phyloP scores from a whole-genome alignment of 2,329 filamentous ascomycete genomes.

The Paecilomyces dactylethromorphus region DNA sequence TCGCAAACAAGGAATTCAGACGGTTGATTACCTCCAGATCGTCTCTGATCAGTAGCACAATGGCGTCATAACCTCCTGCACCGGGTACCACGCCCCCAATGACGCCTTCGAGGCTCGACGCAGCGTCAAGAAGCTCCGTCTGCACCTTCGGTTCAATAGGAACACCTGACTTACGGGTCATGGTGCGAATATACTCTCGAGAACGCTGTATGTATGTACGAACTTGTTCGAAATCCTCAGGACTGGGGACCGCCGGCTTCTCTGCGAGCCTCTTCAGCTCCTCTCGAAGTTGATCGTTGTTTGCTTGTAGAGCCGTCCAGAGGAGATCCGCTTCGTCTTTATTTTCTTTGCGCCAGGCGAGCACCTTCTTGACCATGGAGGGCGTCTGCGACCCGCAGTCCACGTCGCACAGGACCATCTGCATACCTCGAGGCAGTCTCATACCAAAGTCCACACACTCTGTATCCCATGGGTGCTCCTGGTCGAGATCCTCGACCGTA shows the following conservation, averaged over 20 bases:
- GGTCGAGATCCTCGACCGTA: conserved; percentile 57
- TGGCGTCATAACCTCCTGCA: conserved; percentile 87
- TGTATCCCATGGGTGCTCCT: conserved; percentile 63
- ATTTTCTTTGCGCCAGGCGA: conserved; percentile 69
- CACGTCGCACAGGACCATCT: conserved; percentile 90
- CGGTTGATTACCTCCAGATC: conserved; percentile 55
- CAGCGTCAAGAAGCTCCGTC: conserved; percentile 73
- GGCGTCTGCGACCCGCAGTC: conserved; percentile 91
- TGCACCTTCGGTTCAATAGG: conserved; percentile 86
- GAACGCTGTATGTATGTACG: conserved; percentile 46
- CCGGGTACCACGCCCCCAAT: conserved; percentile 89
- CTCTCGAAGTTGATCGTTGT: conserved; percentile 64
- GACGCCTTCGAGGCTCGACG: conserved; percentile 67
- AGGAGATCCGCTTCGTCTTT: conserved; percentile 58
- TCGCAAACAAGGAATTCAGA: conserved; percentile 56
- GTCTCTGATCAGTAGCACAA: conserved; percentile 73
- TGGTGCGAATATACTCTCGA: conserved; percentile 60
- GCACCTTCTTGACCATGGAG: conserved; percentile 88
- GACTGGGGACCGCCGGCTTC: conserved; percentile 34
- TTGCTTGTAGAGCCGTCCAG: conserved; percentile 67
- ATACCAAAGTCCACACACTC: conserved; percentile 65
- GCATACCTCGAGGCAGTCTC: conserved; percentile 64
- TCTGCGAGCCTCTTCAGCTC: conserved; percentile 53
- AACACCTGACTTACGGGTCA: conserved; percentile 68
- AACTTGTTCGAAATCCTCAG: conserved; percentile 47